Percentiles rank a stretch among this genome's conserved stretches.
These are phyloP conservation scores for Pseudonectria foliicola DNA, from an alignment of 2,329 filamentous ascomycete species.

Conservation along the genomic window DNA sequence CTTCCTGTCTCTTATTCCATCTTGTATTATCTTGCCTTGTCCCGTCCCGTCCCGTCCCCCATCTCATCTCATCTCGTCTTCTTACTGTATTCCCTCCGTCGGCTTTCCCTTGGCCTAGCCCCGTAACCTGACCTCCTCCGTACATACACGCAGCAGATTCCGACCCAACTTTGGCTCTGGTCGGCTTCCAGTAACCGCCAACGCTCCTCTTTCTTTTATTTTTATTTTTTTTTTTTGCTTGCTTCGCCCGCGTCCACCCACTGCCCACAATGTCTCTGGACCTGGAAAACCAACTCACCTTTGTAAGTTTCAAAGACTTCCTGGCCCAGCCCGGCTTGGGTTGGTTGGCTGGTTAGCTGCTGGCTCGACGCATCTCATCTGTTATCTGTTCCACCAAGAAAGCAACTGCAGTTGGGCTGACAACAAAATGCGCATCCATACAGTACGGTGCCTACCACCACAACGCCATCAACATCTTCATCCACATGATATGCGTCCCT, in stretches of 20 bases:
- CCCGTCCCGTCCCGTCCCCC: too few species aligned
- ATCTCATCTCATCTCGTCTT: too few species aligned
- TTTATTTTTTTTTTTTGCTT: conserved; percentile 6
- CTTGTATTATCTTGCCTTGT: too few species aligned
- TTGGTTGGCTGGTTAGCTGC: too few species aligned
- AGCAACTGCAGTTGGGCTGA: too few species aligned
- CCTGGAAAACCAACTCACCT: conserved; percentile 73
- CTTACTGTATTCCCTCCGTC: too few species aligned
- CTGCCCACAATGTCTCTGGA: conserved; percentile 55
- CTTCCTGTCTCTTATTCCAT: too few species aligned
- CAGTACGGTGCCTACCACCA: conserved; percentile 83
- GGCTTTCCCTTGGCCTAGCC: too few species aligned
- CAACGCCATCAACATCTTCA: conserved; percentile 67
- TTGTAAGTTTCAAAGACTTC: conserved; percentile 49
- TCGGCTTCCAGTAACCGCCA: conserved; percentile 2
- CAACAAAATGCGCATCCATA: not conserved
- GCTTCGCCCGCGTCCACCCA: too few species aligned
- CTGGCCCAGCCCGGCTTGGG: not conserved
- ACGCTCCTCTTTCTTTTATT: conserved; percentile 2
- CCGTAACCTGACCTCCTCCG: too few species aligned
- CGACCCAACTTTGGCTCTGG: conserved; percentile 3
- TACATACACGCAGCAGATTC: conserved; percentile 3
- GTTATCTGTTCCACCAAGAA: too few species aligned
- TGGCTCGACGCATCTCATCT: too few species aligned
- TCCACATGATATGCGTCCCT: conserved; percentile 76